Evolutionary conservation across 495 filamentous ascomycete species (phyloP).

Genomic region (Echria macrotheca): DNA sequence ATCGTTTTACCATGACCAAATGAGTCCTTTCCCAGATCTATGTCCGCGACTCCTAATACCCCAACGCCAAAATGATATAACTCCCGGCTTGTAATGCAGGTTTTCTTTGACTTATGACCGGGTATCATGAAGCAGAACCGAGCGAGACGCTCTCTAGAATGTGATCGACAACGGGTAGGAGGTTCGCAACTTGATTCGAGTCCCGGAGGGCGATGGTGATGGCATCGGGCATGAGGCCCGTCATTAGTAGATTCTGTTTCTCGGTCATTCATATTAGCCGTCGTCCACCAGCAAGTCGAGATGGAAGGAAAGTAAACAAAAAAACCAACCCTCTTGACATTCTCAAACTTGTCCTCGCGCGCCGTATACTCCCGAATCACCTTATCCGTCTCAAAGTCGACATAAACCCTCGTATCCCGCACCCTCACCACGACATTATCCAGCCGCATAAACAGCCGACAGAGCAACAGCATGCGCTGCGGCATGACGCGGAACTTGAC

Average conservation of each 20-base stretch:
- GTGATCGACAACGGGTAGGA: conserved; percentile 65
- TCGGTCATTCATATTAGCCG: not conserved
- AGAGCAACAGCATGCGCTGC: conserved; percentile 72
- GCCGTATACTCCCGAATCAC: conserved; percentile 85
- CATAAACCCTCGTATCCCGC: conserved; percentile 83
- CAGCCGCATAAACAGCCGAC: conserved; percentile 86
- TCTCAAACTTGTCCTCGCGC: conserved; percentile 72
- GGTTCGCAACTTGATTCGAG: conserved; percentile 67
- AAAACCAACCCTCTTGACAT: conserved; percentile 62
- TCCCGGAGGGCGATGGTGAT: conserved; percentile 76
- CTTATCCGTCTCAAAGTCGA: conserved; percentile 78
- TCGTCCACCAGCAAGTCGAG: not conserved
- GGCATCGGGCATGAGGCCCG: conserved; percentile 57
- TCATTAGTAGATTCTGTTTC: conserved; percentile 59
- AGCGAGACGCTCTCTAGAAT: conserved; percentile 41
- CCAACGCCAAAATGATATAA: too few relatives aligned
- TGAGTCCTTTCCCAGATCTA: not conserved
- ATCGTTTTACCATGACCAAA: too few relatives aligned
- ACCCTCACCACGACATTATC: conserved; percentile 84
- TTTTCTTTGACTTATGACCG: too few relatives aligned
- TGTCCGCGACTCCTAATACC: not conserved
- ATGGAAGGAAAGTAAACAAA: too few relatives aligned
- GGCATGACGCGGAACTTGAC: conserved; percentile 93
- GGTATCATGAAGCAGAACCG: not conserved
- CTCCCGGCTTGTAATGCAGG: too few relatives aligned